Conservation (phyloP, 805 yeast genomes). For the Isabelozyma pseudorhagii region DNA sequence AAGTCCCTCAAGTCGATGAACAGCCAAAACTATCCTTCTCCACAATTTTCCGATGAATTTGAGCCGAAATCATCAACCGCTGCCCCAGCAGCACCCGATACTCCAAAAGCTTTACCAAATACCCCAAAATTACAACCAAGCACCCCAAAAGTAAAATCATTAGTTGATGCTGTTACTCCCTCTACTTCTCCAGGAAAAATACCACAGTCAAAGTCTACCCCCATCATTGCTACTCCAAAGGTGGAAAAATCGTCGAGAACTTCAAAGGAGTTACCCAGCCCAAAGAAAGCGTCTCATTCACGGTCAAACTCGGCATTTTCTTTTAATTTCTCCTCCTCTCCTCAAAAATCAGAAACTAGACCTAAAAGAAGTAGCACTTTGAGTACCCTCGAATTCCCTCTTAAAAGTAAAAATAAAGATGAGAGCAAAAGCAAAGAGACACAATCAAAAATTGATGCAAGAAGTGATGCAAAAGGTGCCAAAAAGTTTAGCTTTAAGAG, state of each 20-base stretch:
- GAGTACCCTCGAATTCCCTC: conserved; percentile 9
- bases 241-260: not conserved
- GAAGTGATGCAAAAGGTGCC: not conserved
- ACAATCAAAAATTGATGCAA: not conserved
- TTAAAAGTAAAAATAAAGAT: conserved; percentile 1
- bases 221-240: not conserved
- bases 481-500: conserved; percentile 38
- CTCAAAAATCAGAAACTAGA: not conserved
- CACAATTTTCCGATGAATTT: not conserved
- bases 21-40: not conserved
- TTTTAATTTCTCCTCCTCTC: conserved; percentile 1
- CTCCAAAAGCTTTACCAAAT: not conserved
- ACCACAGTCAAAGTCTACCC: not conserved
- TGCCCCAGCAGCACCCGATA: not conserved
- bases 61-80: not conserved
- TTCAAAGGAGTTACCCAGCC: not conserved
- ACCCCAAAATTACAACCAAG: not conserved
- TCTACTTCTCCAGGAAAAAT: not conserved
- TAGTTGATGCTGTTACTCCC: not conserved
- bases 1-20: not conserved
- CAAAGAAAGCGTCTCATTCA: conserved; percentile 13
- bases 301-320: conserved; percentile 19
- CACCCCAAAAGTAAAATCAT: not conserved
- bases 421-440: not conserved
- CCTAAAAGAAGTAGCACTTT: conserved; percentile 19